phyloP scores from a whole-genome alignment of 345 rosid species.

The Rhizophora mangle region DNA sequence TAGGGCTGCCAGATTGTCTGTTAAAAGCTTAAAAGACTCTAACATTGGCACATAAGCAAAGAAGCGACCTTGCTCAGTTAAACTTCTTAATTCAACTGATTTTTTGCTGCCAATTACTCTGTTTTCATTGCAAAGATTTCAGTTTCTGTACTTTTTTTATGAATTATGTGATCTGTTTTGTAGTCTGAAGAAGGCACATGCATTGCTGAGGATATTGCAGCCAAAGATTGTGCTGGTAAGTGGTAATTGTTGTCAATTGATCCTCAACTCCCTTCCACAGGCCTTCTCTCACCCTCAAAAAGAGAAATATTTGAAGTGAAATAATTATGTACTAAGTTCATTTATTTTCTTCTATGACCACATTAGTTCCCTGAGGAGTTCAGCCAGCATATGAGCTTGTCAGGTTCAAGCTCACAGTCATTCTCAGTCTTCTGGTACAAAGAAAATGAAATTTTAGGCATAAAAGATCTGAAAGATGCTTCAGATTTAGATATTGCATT shows the following conservation, averaged over 20 bases:
- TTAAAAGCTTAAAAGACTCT: too few relatives aligned
- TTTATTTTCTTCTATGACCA: constrained; percentile 12
- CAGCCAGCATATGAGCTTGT: constrained; percentile 30
- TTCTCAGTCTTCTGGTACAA: constrained; percentile 34
- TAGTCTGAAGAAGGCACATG: constrained; percentile 48
- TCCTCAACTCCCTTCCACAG: not conserved
- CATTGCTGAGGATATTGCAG: constrained; percentile 51
- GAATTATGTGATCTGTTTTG: constrained; percentile 8
- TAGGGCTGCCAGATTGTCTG: too few relatives aligned
- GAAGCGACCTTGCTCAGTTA: too few relatives aligned
- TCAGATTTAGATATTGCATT: constrained; percentile 47
- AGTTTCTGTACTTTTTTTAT: not conserved
- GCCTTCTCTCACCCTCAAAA: not conserved
- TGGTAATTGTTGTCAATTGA: not conserved
- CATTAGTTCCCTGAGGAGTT: constrained; percentile 60
- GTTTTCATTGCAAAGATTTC: not conserved
- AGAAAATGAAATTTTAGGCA: constrained; percentile 44
- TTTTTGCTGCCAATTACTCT: too few relatives aligned
- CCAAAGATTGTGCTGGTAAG: constrained; percentile 68
- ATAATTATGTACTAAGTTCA: not conserved
- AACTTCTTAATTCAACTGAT: too few relatives aligned
- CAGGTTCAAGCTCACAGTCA: constrained; percentile 24
- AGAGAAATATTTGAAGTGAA: too few relatives aligned
- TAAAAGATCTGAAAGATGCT: constrained; percentile 37
- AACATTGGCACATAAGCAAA: too few relatives aligned